These are phyloP conservation scores for Circinella minor DNA, from an alignment of 371 early-diverging fungal species.

Conservation along the genomic window DNA sequence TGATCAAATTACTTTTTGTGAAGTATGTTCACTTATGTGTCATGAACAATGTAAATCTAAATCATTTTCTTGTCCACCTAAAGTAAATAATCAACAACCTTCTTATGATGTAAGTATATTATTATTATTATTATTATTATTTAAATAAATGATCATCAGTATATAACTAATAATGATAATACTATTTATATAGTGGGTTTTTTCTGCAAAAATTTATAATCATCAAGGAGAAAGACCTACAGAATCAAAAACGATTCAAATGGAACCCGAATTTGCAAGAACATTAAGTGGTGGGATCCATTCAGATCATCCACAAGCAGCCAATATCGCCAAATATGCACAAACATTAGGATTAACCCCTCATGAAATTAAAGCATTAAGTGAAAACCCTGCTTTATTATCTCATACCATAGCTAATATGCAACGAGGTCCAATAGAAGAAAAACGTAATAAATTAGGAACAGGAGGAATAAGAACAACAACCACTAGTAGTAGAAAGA, in stretches of 20 bases:
- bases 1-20: slow-evolving; percentile 35
- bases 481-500: neutral
- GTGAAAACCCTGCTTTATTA: slow-evolving; percentile 43
- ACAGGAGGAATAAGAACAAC: too few species aligned
- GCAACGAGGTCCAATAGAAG: neutral
- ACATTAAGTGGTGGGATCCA: slow-evolving; percentile 3
- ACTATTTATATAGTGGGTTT: slow-evolving; percentile 21
- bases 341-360: slow-evolving; percentile 43
- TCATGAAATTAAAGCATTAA: slow-evolving; percentile 42
- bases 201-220: slow-evolving; percentile 37
- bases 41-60: slow-evolving; percentile 32
- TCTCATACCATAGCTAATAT: slow-evolving; percentile 41
- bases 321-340: slow-evolving; percentile 41
- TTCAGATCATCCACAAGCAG: slow-evolving; percentile 32
- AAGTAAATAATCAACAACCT: slow-evolving; percentile 37
- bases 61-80: slow-evolving; percentile 36
- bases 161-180: too few species aligned
- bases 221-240: slow-evolving; percentile 13
- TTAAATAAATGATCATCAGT: too few species aligned
- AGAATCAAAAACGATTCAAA: neutral
- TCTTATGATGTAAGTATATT: slow-evolving; percentile 37
- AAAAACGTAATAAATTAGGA: neutral
- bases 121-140: too few species aligned
- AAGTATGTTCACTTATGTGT: slow-evolving; percentile 50
- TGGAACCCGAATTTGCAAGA: slow-evolving; percentile 21